These are phyloP conservation scores for Eucalyptus shirleyi DNA, from an alignment of 345 rosid genomes.

Conservation along the genomic window DNA sequence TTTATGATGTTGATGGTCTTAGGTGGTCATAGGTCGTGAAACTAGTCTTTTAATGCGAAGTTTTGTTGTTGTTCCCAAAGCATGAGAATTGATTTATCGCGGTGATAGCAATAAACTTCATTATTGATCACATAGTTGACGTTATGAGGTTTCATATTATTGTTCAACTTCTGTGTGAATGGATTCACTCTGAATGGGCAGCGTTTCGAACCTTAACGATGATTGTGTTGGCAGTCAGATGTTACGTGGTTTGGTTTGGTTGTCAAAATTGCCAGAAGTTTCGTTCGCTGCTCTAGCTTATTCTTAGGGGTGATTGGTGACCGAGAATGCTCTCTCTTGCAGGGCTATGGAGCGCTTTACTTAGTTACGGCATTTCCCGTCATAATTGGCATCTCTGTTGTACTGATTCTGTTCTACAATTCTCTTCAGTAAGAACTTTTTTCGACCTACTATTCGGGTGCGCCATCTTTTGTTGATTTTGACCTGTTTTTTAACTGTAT, in stretches of 20 bases:
- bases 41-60: neutral
- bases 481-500: neutral
- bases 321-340: slow-evolving; percentile 13
- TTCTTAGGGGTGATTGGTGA: neutral
- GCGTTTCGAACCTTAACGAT: neutral
- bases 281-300: neutral
- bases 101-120: neutral
- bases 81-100: neutral
- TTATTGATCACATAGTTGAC: neutral
- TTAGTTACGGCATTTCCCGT: slow-evolving; percentile 86
- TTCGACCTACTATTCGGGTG: neutral
- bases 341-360: slow-evolving; percentile 96
- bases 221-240: neutral
- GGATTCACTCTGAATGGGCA: neutral
- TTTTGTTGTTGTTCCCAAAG: neutral
- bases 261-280: neutral
- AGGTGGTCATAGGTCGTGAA: neutral
- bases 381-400: slow-evolving; percentile 81
- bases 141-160: neutral
- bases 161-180: neutral
- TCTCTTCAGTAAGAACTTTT: slow-evolving; percentile 57
- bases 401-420: slow-evolving; percentile 77
- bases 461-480: neutral
- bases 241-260: neutral
- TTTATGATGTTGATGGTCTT: neutral